Base-by-base conservation (phyloP, 805 yeast species). In the Millerozyma acaciae region DNA sequence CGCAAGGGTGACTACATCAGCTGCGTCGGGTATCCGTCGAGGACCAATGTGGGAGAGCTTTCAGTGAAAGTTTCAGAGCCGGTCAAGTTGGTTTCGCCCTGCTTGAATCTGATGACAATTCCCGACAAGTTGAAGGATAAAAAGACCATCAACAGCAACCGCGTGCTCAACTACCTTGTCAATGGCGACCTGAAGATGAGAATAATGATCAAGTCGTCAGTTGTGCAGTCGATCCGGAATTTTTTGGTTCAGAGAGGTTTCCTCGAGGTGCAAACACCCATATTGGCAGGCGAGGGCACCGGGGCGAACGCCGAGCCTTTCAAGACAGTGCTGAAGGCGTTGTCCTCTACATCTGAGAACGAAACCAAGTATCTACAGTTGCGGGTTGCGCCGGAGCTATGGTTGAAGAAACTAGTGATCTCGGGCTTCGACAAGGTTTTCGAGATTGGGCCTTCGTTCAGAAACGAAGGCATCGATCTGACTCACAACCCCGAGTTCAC, bases 231-330 rank as follows among this genome's bases (percentile, higher is more conserved):
- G 2, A 63, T 90, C 4, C 61, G 96, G 15, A 41, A 50, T 1
- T 88, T 75, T 45, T 68, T 90, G 14, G 65, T 68, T 25, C 45
- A 50, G 0, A 58, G 62, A 15, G 76, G 65, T 1, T 93, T 88
- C 44, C 40, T 84, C 3, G 96, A 88, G 53, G 95, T 93, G 0
- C 84, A 81, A 32, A 93, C 99, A 0, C 99, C 99, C 0, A 74
- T 88, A 1, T 57, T 93, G 8, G 75, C 87, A 0, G 78, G 80
- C 2, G 62, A 66, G 21, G 76, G 88, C 0, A 84, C 87, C 12
- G 98, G 98, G 2, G 98, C 99, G 4, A 78, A 80, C 47, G 97
- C 98, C 0, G 72, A 73, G n/a, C 96, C 97, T 0, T 93, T 93
- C 46, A 50, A 49, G 1, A 87, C 97, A 1, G 20, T 16, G 2